Evolutionary conservation across 139 green algal species (phyloP).

Genomic region (Closterium sp.): DNA sequence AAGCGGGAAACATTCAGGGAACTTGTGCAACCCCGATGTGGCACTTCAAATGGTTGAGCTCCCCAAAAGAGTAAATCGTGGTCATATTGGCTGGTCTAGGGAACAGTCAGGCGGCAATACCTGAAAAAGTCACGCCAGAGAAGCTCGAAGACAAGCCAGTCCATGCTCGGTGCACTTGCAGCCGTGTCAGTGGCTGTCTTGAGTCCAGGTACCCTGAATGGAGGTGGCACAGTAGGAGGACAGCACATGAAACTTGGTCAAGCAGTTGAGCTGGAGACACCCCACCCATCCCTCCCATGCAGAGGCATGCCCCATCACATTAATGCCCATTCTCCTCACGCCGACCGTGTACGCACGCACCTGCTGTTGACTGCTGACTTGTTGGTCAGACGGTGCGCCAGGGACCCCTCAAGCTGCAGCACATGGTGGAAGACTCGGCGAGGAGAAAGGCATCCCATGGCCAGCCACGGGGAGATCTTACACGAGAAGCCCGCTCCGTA

Average conservation of each 20-base stretch:
- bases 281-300: not conserved
- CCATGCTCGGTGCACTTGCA: constrained; percentile 31
- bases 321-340: not conserved
- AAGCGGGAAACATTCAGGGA: not conserved
- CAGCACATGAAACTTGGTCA: not conserved
- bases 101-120: constrained; percentile 4
- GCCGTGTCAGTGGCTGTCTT: not conserved
- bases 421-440: constrained; percentile 61
- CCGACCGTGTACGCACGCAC: constrained; percentile 5
- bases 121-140: constrained; percentile 84
- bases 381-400: not conserved
- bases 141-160: constrained; percentile 80
- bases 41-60: too few species aligned
- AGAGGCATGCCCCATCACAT: not conserved
- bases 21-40: not conserved
- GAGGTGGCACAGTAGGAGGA: not conserved
- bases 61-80: too few species aligned
- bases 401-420: not conserved
- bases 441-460: constrained; percentile 77
- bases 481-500: constrained; percentile 61
- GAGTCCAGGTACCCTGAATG: not conserved
- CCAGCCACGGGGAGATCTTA: constrained; percentile 78
- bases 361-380: constrained; percentile 5
- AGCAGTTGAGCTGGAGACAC: not conserved
- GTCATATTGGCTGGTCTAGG: too few species aligned